phyloP scores from a whole-genome alignment of 768 basidiomycete genomes.

The Phylloporus sp. region DNA sequence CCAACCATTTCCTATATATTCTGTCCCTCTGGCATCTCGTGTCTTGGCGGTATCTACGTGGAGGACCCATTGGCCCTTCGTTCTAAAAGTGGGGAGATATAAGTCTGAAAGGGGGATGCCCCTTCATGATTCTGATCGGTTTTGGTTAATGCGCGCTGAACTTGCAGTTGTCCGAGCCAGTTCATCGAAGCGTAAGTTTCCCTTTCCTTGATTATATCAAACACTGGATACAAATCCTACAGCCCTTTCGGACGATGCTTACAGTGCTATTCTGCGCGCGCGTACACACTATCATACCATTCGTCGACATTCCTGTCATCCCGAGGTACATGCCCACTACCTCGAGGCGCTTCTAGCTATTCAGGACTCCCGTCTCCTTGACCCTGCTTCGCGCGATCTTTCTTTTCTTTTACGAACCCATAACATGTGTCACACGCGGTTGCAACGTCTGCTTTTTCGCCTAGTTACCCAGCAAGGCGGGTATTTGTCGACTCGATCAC shows the following conservation, averaged over 20 bases:
- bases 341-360: conserved; percentile 38
- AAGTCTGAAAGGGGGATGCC: conserved; percentile 37
- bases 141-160: conserved; percentile 57
- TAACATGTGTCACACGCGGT: conserved; percentile 30
- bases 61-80: conserved; percentile 46
- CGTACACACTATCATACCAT: conserved; percentile 40
- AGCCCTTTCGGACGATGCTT: conserved; percentile 13
- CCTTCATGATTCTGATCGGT: conserved; percentile 46
- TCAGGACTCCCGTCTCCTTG: conserved; percentile 24
- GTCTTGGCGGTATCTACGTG: conserved; percentile 16
- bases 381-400: conserved; percentile 35
- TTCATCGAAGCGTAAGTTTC: conserved; percentile 13
- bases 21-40: conserved; percentile 27
- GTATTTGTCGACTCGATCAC: conserved; percentile 25
- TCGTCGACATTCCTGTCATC: conserved; percentile 33
- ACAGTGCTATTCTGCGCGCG: conserved; percentile 30
- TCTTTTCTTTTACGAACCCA: conserved; percentile 32
- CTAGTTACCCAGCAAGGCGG: conserved; percentile 30
- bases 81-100: conserved; percentile 42
- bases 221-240: conserved; percentile 5
- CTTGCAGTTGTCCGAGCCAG: conserved; percentile 29
- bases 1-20: conserved; percentile 25
- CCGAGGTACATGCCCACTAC: conserved; percentile 47
- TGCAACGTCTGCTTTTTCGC: conserved; percentile 42
- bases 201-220: not conserved